Evolutionary conservation across 345 rosid genomes (phyloP), one percentile per base, ranked within the genome.

Genomic region (Brassica cretica): DNA sequence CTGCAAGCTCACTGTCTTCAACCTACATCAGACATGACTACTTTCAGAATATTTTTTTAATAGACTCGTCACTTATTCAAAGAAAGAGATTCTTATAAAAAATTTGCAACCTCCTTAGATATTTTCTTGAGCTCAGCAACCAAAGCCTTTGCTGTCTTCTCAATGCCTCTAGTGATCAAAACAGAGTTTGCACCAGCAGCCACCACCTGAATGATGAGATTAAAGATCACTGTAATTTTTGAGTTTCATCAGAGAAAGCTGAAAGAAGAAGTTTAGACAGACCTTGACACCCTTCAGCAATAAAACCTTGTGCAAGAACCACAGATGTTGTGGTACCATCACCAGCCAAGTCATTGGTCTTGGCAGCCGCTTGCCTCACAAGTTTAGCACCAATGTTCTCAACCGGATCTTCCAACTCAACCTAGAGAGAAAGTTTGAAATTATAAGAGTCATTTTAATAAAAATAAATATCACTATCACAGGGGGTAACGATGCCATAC

Each of bases 131-230:
- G 92, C 82, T 93, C 97, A 0, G 82, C 49, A 58, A 93, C 99
- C 55, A 96, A 80, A 80, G 93, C 96, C 81, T 88, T 96, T 19
- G 90, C 44, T 25, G 98, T 95, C 84, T 93, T 95, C 89, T 95
- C 98, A 76, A 95, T 93, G 29, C 99, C 99, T 67, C 99, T 87
- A 3, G 98, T 93, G 71, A 95, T 95, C 61, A 93, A 84, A 62
- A 93, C 98, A 19, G 98, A 98, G 76, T 95, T 95, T 12, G 99
- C 99, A 65, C 99, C 99, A 35, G 99, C 99, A 74, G 98, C 98
- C 53, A 95, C 99, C 65, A 95, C 98, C 98, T 93, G 78, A 59
- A 82, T 6, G 30, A 39, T 9, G 39, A 12, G 18, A 61, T 77
- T 27, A 21, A 53, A 5, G 33, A 72, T 3, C 8, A 53, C 2